Conservation (phyloP, 768 basidiomycete genomes). For the Leccinum fibrillosum region DNA sequence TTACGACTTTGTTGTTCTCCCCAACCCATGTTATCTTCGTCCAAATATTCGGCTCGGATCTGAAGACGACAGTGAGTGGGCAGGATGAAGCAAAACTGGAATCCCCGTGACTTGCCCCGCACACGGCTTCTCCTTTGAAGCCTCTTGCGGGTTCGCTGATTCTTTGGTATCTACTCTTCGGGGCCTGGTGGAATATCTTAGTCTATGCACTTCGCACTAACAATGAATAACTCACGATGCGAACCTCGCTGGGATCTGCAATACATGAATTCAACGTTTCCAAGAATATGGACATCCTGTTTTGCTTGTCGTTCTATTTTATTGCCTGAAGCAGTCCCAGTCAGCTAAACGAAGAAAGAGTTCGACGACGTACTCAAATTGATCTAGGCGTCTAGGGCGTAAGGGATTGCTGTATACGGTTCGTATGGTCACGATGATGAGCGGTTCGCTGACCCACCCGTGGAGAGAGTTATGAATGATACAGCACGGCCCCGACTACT, state of each 20-base stretch:
- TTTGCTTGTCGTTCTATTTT: slow-evolving; percentile 7
- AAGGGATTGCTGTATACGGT: background rate
- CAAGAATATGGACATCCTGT: slow-evolving; percentile 4
- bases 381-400: slow-evolving; percentile 5
- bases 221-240: slow-evolving; percentile 10
- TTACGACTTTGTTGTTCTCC: slow-evolving; percentile 12
- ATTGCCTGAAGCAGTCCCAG: slow-evolving; percentile 2
- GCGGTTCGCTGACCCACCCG: slow-evolving; percentile 1
- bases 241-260: slow-evolving; percentile 12
- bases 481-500: background rate
- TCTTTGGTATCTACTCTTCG: slow-evolving; percentile 15
- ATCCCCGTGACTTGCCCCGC: slow-evolving; percentile 14
- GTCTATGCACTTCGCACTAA: background rate
- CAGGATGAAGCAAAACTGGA: background rate
- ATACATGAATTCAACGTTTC: slow-evolving; percentile 22
- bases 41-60: slow-evolving; percentile 24
- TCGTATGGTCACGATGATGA: background rate
- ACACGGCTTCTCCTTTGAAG: slow-evolving; percentile 17
- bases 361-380: background rate
- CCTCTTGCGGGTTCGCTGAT: slow-evolving; percentile 10
- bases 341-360: background rate
- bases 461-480: slow-evolving; percentile 12
- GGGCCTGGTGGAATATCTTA: slow-evolving; percentile 7
- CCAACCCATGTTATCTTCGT: slow-evolving; percentile 29
- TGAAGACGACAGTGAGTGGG: slow-evolving; percentile 2